A percentile compares a stretch with the other conserved stretches of the same genome.
phyloP scores from a whole-genome alignment of 2,329 filamentous ascomycete species.

The Aspergillus candidus region DNA sequence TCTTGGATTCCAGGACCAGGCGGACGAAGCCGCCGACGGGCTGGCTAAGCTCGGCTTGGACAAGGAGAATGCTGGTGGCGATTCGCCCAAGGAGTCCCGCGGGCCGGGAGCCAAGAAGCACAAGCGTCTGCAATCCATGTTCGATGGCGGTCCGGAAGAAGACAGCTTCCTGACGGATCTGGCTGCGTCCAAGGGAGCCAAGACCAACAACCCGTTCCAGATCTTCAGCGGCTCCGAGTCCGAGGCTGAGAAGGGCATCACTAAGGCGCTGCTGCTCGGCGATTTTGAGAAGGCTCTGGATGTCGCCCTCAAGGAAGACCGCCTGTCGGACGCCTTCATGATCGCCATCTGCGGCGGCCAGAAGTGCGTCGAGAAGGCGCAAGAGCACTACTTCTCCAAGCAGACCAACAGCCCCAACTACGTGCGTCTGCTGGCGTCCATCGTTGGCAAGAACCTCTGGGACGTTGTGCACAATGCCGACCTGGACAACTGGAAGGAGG shows the following conservation, averaged over 20 bases:
- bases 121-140: constrained; percentile 68
- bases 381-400: constrained; percentile 80
- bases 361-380: constrained; percentile 87
- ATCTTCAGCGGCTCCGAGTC: constrained; percentile 81
- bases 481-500: constrained; percentile 89
- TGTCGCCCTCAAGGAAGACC: constrained; percentile 78
- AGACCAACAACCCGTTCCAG: constrained; percentile 90
- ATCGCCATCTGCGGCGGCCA: constrained; percentile 96
- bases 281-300: constrained; percentile 87
- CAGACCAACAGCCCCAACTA: constrained; percentile 84
- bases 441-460: constrained; percentile 96
- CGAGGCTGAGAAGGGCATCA: constrained; percentile 77
- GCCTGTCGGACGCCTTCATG: constrained; percentile 93
- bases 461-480: constrained; percentile 96
- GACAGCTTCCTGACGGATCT: constrained; percentile 85
- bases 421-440: constrained; percentile 78
- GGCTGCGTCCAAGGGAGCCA: constrained; percentile 80
- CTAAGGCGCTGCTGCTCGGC: constrained; percentile 79
- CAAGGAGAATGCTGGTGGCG: constrained; percentile 40
- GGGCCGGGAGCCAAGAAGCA: constrained; percentile 50
- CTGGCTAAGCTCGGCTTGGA: constrained; percentile 37
- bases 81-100: constrained; percentile 45
- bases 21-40: constrained; percentile 46
- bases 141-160: constrained; percentile 63
- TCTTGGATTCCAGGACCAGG: constrained; percentile 69